Evolutionary conservation across 106 monocot genomes (phyloP).

Genomic region (Acanthochlamys bracteata): DNA sequence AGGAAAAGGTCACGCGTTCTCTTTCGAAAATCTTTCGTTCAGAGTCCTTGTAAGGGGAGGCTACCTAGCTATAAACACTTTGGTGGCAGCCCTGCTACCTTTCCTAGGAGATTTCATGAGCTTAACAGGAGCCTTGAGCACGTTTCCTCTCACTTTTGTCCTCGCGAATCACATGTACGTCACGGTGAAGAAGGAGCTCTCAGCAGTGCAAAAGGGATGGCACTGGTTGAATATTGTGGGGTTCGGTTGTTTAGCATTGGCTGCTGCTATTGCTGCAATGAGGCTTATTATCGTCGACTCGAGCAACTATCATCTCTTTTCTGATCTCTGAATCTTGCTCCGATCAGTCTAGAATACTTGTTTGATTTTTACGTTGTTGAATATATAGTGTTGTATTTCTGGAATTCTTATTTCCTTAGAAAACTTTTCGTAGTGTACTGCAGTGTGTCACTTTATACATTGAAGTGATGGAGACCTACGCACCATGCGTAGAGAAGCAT

Average conservation of each 20-base stretch:
- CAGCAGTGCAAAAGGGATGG: slow-evolving; percentile 40
- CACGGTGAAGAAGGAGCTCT: slow-evolving; percentile 50
- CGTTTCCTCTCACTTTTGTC: slow-evolving; percentile 86
- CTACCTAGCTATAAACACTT: slow-evolving; percentile 70
- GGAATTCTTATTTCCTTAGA: no score
- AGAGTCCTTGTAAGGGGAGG: slow-evolving; percentile 71
- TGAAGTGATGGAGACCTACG: no score
- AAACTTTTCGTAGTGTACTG: no score
- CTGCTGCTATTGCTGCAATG: slow-evolving; percentile 52
- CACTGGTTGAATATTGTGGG: slow-evolving; percentile 82
- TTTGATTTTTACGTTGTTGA: no score
- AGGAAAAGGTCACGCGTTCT: slow-evolving; percentile 41
- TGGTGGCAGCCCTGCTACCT: slow-evolving; percentile 73
- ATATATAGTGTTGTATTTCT: no score
- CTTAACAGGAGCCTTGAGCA: slow-evolving; percentile 83
- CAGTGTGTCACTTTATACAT: no score
- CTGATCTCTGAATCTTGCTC: slow-evolving; percentile 40
- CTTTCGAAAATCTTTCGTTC: slow-evolving; percentile 51
- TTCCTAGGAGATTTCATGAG: slow-evolving; percentile 98
- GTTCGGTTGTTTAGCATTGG: slow-evolving; percentile 46
- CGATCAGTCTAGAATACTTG: no score
- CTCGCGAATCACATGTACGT: slow-evolving; percentile 96
- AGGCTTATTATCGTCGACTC: slow-evolving; percentile 68
- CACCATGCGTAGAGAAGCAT: no score
- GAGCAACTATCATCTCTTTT: slow-evolving; percentile 66